Evolutionary conservation across 2,329 filamentous ascomycete species (phyloP), one percentile per base, ranked within the genome.

Genomic region (Ophiostoma angusticollis): DNA sequence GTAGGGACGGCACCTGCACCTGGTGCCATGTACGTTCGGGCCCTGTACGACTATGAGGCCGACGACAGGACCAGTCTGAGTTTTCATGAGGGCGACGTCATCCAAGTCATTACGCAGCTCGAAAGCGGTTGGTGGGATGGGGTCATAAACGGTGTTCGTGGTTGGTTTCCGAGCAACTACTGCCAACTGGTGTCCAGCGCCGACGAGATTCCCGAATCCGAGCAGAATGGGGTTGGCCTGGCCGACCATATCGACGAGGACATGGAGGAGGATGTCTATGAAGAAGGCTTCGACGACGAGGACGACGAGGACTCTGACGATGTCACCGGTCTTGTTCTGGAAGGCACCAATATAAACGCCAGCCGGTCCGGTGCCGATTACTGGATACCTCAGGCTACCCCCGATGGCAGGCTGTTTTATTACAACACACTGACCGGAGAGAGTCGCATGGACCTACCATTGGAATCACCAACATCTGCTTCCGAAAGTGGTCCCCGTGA

Each of bases 91-190:
- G 91, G 91, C 54, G 91, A 98, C 62, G 78, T 96, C 50, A 98
- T 98, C 53, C 89, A 96, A 63, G 91, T 98, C 52, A 89, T 98
- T 52, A 98, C 91, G 38, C 89, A 95, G 63, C 71, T 96, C 41
- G 91, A 98, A 60, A 96, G 87, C 54, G 91, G 91, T 41, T 98
- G 91, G 91, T 98, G 91, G 91, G 91, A 98, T 63, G 91, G 91
- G 35, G 85, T 98, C 40, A 94, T 98, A 58, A 91, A 95, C 54
- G 85, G 87, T 43, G 83, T 94, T 50, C 80, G 91, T 56, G 91
- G 91, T 57, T 98, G 91, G 91, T 98, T 98, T 59, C 91, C 91
- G 27, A 96, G 89, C 68, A 98, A 98, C 60, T 98, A 98, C 64
- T 96, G 91, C 64, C 79, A 85, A 49, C 77, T 91, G 47, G 81